These are phyloP conservation scores for Boletus tylopilopsis DNA, from an alignment of 768 basidiomycete genomes.

Conservation along the genomic window DNA sequence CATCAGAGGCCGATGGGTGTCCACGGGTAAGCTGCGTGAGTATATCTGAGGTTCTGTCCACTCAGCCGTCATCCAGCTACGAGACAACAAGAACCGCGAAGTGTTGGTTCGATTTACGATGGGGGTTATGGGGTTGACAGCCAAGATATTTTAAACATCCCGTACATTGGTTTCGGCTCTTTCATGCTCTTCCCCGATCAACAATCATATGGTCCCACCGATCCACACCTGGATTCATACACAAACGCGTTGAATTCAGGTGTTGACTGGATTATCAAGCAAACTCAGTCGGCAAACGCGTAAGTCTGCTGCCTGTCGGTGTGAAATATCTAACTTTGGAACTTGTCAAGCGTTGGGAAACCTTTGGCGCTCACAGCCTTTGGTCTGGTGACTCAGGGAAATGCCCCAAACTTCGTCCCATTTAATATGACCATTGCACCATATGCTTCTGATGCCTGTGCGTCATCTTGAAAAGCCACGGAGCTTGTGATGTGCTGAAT, in stretches of 20 bases:
- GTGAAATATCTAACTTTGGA: conserved; percentile 5
- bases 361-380: conserved; percentile 52
- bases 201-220: conserved; percentile 45
- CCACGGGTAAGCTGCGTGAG: conserved; percentile 40
- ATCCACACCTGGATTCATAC: conserved; percentile 48
- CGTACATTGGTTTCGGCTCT: conserved; percentile 51
- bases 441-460: conserved; percentile 35
- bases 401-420: conserved; percentile 53
- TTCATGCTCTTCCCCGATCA: conserved; percentile 74
- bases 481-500: conserved; percentile 1
- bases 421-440: conserved; percentile 52
- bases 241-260: conserved; percentile 52
- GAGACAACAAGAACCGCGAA: conserved; percentile 42
- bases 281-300: conserved; percentile 43
- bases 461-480: conserved; percentile 5
- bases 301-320: conserved; percentile 27
- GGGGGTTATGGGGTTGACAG: conserved; percentile 66
- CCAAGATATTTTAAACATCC: conserved; percentile 58
- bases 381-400: conserved; percentile 58
- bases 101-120: conserved; percentile 50
- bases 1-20: conserved; percentile 58
- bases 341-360: conserved; percentile 44
- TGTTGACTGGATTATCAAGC: conserved; percentile 50
- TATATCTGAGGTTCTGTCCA: not conserved
- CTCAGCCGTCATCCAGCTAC: conserved; percentile 34